Evolutionary conservation across 257 asterid genomes (phyloP).

Genomic region (Scutellaria galericulata): DNA sequence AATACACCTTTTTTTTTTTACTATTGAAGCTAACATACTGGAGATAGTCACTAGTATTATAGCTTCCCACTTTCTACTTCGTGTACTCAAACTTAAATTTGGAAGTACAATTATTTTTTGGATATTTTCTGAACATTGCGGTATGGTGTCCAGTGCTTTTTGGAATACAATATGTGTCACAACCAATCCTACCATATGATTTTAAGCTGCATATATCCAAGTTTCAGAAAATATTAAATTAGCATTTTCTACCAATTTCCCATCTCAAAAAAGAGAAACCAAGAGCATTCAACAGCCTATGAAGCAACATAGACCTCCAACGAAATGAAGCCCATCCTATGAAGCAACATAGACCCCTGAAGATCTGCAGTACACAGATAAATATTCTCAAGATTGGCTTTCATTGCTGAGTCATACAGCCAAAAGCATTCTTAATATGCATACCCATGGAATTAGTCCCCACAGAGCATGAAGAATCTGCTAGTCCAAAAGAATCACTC

Average conservation of each 20-base stretch:
- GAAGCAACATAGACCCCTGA: slow-evolving; percentile 20
- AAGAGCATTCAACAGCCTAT: not conserved
- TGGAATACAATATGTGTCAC: not conserved
- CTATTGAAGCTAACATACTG: slow-evolving; percentile 15
- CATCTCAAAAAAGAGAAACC: not conserved
- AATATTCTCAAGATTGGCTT: slow-evolving; percentile 12
- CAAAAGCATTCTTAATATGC: not conserved
- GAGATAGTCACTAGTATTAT: not conserved
- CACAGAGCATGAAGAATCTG: slow-evolving; percentile 5
- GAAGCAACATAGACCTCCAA: not conserved
- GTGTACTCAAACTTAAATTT: not conserved
- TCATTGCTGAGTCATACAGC: slow-evolving; percentile 10
- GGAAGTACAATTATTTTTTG: not conserved
- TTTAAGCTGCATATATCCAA: slow-evolving; percentile 1
- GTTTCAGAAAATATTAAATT: not conserved
- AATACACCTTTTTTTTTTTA: slow-evolving; percentile 1
- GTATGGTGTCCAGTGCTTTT: not conserved
- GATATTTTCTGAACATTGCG: not conserved
- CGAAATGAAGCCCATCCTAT: slow-evolving; percentile 13
- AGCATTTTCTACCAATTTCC: slow-evolving; percentile 8
- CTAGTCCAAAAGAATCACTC: slow-evolving; percentile 13
- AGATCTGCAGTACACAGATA: not conserved
- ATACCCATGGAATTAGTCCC: not conserved
- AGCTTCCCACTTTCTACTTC: slow-evolving; percentile 11
- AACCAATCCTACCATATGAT: slow-evolving; percentile 21